Conservation (phyloP, 495 filamentous ascomycete species). For the Rhypophila decipiens region DNA sequence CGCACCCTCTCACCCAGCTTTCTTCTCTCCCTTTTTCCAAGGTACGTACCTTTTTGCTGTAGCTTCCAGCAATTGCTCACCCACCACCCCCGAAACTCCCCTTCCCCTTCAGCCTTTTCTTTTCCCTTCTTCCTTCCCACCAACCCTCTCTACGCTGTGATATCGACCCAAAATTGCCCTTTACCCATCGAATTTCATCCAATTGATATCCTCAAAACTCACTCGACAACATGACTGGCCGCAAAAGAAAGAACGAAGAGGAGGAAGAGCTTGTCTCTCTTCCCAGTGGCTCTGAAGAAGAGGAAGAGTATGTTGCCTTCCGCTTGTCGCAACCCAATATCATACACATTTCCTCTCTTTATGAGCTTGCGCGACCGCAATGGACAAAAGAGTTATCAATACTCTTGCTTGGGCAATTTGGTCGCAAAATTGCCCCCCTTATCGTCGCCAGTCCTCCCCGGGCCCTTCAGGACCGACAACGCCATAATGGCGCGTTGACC, state of each 20-base stretch:
- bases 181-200: slow-evolving; percentile 9
- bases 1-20: background rate
- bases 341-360: slow-evolving; percentile 6
- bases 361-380: slow-evolving; percentile 17
- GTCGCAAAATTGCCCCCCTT: slow-evolving; percentile 13
- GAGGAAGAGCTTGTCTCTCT: slow-evolving; percentile 50
- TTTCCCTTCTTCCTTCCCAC: slow-evolving; percentile 15
- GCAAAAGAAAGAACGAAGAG: slow-evolving; percentile 35
- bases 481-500: background rate
- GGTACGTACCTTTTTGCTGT: slow-evolving; percentile 24
- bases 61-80: slow-evolving; percentile 28
- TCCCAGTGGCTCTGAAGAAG: slow-evolving; percentile 44
- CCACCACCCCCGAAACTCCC: slow-evolving; percentile 12
- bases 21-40: background rate
- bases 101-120: slow-evolving; percentile 17
- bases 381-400: background rate
- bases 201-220: slow-evolving; percentile 18
- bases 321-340: slow-evolving; percentile 6
- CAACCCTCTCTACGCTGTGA: slow-evolving; percentile 12
- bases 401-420: slow-evolving; percentile 14
- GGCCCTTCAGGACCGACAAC: too few relatives aligned
- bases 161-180: slow-evolving; percentile 15
- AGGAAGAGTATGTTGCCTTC: slow-evolving; percentile 43
- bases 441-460: background rate
- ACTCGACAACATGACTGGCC: slow-evolving; percentile 34